These are phyloP conservation scores for Aureobasidium sp. DNA, from an alignment of 2,329 filamentous ascomycete genomes.

Conservation along the genomic window DNA sequence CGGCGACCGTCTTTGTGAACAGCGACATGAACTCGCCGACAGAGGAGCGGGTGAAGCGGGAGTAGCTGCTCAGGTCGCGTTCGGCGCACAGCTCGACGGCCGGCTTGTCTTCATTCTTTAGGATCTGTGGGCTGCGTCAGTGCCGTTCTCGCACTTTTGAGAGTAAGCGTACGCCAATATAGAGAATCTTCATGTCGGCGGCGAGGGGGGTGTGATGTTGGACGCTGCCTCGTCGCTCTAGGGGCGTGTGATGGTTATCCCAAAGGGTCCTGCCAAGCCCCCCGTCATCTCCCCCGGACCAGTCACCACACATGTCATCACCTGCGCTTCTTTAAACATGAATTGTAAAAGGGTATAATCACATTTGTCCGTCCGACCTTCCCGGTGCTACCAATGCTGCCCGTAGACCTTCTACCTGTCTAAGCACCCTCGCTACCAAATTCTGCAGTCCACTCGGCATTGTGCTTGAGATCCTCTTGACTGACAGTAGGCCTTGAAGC, in stretches of 20 bases:
- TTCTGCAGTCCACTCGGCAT: conserved; percentile 89
- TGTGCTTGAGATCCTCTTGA: conserved; percentile 72
- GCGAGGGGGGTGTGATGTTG: not conserved
- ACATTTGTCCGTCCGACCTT: not conserved
- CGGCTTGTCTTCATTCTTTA: conserved; percentile 72
- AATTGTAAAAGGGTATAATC: not conserved
- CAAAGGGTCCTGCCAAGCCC: not conserved
- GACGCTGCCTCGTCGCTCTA: not conserved
- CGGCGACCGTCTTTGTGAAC: conserved; percentile 80
- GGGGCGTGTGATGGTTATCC: not conserved
- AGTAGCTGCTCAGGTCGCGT: conserved; percentile 71
- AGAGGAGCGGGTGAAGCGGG: conserved; percentile 67
- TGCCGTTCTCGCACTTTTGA: conserved; percentile 21
- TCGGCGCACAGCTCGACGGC: conserved; percentile 70
- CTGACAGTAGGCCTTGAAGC: conserved; percentile 85
- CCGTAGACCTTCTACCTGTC: not conserved
- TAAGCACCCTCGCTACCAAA: conserved; percentile 84
- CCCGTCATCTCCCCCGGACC: not conserved
- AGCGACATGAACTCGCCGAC: conserved; percentile 70
- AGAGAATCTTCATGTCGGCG: conserved; percentile 68
- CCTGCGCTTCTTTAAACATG: too few species aligned
- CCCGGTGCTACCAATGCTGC: not conserved
- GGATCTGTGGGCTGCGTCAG: conserved; percentile 51
- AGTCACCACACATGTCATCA: not conserved
- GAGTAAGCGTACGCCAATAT: conserved; percentile 64